phyloP scores from a whole-genome alignment of 2,329 filamentous ascomycete species.

The Sporothrix sp. region DNA sequence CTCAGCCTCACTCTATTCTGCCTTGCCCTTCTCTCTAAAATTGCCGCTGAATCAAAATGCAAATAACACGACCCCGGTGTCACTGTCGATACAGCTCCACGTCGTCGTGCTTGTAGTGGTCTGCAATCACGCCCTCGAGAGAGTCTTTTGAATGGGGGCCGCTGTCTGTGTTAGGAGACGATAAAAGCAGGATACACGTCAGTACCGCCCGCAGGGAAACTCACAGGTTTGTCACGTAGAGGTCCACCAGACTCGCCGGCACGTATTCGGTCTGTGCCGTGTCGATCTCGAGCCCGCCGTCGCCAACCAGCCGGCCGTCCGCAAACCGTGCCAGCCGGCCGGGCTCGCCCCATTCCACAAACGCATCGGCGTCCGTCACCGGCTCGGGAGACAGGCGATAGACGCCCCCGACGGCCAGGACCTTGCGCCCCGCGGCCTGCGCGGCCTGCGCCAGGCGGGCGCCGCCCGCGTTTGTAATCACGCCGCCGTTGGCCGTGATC shows the following conservation, averaged over 20 bases:
- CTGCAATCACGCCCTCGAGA: slow-evolving; percentile 22
- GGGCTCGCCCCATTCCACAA: slow-evolving; percentile 81
- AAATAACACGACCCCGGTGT: too few species aligned
- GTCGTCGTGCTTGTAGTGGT: slow-evolving; percentile 23
- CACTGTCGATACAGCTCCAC: slow-evolving; percentile 15
- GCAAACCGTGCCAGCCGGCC: slow-evolving; percentile 67
- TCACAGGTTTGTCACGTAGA: slow-evolving; percentile 74
- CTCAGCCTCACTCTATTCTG: too few species aligned
- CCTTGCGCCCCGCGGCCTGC: slow-evolving; percentile 68
- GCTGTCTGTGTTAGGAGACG: not conserved
- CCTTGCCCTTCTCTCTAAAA: too few species aligned
- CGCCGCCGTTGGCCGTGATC: slow-evolving; percentile 78
- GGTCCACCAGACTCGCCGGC: slow-evolving; percentile 62
- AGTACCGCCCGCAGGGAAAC: not conserved
- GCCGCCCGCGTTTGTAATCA: slow-evolving; percentile 77
- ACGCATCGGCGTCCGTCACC: slow-evolving; percentile 67
- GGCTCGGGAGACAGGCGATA: slow-evolving; percentile 92
- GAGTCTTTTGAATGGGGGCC: slow-evolving; percentile 26
- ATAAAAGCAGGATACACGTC: slow-evolving; percentile 35
- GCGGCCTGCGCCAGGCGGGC: slow-evolving; percentile 77
- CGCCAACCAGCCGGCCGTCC: slow-evolving; percentile 60
- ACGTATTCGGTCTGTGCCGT: slow-evolving; percentile 79
- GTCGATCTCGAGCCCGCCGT: slow-evolving; percentile 62
- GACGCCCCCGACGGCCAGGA: slow-evolving; percentile 81
- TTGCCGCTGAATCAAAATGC: too few species aligned